phyloP scores from a whole-genome alignment of 2,329 filamentous ascomycete genomes.

The Sporothrix humicola region DNA sequence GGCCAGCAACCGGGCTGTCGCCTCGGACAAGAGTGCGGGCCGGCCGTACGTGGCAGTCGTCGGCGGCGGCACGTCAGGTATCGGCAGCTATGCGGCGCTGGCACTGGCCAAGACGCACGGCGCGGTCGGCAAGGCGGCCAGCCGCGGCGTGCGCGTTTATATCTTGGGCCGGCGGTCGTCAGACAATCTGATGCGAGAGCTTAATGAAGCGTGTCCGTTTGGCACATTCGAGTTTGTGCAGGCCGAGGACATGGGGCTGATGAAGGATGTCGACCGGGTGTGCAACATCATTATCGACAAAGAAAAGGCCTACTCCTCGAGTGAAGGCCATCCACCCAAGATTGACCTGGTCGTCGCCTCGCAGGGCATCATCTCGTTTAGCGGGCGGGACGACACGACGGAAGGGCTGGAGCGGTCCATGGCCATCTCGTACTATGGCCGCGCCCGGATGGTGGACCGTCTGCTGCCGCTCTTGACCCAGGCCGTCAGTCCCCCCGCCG shows the following conservation, averaged over 20 bases:
- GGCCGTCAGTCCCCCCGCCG: conserved; percentile 29
- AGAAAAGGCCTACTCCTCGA: conserved; percentile 42
- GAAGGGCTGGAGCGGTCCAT: conserved; percentile 44
- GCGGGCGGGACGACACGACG: conserved; percentile 40
- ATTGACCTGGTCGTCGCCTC: conserved; percentile 46
- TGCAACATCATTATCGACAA: conserved; percentile 41
- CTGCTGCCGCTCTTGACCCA: conserved; percentile 44
- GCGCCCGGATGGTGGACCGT: conserved; percentile 43
- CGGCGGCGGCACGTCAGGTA: conserved; percentile 38
- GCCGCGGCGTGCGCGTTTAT: conserved; percentile 43
- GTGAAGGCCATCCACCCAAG: conserved; percentile 37
- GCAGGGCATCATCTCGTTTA: conserved; percentile 40
- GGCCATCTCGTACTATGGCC: conserved; percentile 44
- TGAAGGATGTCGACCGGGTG: conserved; percentile 46
- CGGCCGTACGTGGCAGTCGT: conserved; percentile 38
- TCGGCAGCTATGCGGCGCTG: conserved; percentile 36
- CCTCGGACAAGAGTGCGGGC: neutral
- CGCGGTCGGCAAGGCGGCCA: conserved; percentile 24
- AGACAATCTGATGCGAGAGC: conserved; percentile 42
- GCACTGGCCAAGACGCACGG: conserved; percentile 35
- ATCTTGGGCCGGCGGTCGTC: conserved; percentile 42
- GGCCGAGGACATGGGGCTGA: conserved; percentile 43
- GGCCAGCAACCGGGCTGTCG: conserved; percentile 34
- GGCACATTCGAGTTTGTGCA: conserved; percentile 46
- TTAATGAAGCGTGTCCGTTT: conserved; percentile 41